Evolutionary conservation across 768 basidiomycete genomes (phyloP), one percentile per base, ranked within the genome.

Genomic region (Plicaturopsis crispa): DNA sequence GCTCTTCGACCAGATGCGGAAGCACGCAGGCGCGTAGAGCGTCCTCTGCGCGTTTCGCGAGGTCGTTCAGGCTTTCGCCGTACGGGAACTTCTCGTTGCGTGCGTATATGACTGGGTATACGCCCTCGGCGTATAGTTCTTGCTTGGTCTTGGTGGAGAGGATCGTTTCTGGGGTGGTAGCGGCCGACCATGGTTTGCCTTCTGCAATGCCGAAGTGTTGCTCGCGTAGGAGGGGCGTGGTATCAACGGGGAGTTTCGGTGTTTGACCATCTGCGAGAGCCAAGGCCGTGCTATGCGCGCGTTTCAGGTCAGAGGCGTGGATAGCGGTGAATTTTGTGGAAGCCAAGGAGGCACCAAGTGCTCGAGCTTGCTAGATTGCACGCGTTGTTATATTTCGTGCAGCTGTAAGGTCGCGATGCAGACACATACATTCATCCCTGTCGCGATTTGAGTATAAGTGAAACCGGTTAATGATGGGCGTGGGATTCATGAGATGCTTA

Each of bases 161-260:
- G n/a, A n/a, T n/a, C n/a, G n/a, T n/a, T n/a, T n/a, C n/a, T 3
- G 63, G 60, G 2, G 56, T 44, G 1, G 42, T 35, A 8, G 37
- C 20, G 6, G 62, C 16, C 1, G 52, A 48, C 59, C 73, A 78
- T 2, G 69, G 52, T 21, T 72, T 63, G 4, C 86, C 84, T 53
- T 89, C 87, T 1, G 75, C 84, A 4, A 65, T 54, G 18, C 86
- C 86, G 43, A 79, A 87, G 50, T 71, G 50, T 53, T 82, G 82
- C 54, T 88, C 86, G 31, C 78, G 70, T 3, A 87, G 61, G 33
- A 75, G 62, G 8, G 56, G 55, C 4, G 75, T 74, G 10, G 67
- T 59, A 18, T 55, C 61, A 30, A 82, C 55, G 6, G 67, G 57
- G 1, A 72, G 70, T 41, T 68, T 66, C 17, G 69, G 65, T 22